Evolutionary conservation across 169 alveolate genomes (phyloP).

Genomic region (Plasmodium malariae): DNA sequence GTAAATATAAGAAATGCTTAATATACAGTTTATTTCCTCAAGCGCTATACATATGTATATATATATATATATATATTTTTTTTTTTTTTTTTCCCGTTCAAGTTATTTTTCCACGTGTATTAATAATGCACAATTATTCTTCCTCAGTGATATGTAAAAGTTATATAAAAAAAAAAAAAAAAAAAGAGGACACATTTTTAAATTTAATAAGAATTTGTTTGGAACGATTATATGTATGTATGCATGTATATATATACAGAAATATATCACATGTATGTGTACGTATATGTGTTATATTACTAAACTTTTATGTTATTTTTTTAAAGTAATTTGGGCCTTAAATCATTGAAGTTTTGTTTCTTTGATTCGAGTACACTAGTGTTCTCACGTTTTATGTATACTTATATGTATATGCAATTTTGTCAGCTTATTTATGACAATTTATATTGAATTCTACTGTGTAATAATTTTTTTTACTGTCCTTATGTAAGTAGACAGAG

Average conservation of each 20-base stretch:
- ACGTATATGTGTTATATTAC: constrained; percentile 6
- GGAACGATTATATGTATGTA: background rate
- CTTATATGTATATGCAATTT: no score
- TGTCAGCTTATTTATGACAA: no score
- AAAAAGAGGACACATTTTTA: constrained; percentile 5
- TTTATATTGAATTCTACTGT: no score
- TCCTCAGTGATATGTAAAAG: background rate
- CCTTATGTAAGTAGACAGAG: no score
- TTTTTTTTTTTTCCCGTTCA: constrained; percentile 2
- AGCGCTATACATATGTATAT: constrained; percentile 1
- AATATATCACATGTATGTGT: background rate
- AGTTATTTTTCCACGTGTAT: constrained; percentile 33
- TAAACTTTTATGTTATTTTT: background rate
- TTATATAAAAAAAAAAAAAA: constrained; percentile 21
- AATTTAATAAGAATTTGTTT: constrained; percentile 5
- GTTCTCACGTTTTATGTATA: no score
- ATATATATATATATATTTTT: background rate
- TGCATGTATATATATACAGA: constrained; percentile 11
- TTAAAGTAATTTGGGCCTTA: no score
- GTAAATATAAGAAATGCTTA: background rate
- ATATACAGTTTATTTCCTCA: constrained; percentile 25
- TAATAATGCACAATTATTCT: constrained; percentile 26
- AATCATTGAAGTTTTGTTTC: no score
- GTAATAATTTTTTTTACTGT: no score
- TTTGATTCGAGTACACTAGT: no score